Percentiles rank a stretch among this genome's conserved stretches.
These are phyloP conservation scores for Emmonsiellopsis sp. DNA, from an alignment of 2,329 filamentous ascomycete species.

Conservation along the genomic window DNA sequence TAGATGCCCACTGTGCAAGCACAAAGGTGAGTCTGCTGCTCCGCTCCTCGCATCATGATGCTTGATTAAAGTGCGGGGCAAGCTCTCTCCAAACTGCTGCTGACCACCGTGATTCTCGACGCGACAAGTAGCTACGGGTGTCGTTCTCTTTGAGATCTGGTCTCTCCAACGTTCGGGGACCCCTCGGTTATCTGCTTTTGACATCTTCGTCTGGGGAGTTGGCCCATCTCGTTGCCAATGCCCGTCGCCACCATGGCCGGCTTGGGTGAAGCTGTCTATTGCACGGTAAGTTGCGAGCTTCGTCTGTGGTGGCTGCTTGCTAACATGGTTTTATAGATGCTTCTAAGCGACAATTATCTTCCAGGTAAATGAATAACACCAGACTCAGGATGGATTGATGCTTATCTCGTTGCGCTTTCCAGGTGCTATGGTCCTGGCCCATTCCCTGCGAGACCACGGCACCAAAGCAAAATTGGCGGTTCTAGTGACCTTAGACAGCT, in stretches of 20 bases:
- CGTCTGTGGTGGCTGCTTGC: not conserved
- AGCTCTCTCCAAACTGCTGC: no score
- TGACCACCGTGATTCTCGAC: no score
- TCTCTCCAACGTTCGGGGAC: no score
- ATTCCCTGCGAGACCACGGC: slow-evolving; percentile 86
- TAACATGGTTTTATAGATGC: slow-evolving; percentile 51
- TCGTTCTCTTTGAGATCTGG: no score
- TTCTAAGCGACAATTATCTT: slow-evolving; percentile 85
- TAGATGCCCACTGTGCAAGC: no score
- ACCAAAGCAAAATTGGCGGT: slow-evolving; percentile 78
- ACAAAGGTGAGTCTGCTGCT: no score
- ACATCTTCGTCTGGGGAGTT: no score
- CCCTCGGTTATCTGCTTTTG: no score
- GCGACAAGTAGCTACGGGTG: no score
- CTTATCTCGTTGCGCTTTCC: slow-evolving; percentile 11
- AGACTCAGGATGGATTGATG: not conserved
- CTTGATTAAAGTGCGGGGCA: no score
- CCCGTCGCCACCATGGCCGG: slow-evolving; percentile 27
- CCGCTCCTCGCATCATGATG: no score
- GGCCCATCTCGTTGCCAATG: no score
- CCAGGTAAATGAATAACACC: slow-evolving; percentile 61
- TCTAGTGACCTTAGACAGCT: slow-evolving; percentile 69
- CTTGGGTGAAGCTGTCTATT: slow-evolving; percentile 52
- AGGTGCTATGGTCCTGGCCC: slow-evolving; percentile 89
- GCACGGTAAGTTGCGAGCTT: slow-evolving; percentile 44